These are phyloP conservation scores for Mycosphaerella sp. DNA, from an alignment of 2,329 filamentous ascomycete species.

Conservation along the genomic window DNA sequence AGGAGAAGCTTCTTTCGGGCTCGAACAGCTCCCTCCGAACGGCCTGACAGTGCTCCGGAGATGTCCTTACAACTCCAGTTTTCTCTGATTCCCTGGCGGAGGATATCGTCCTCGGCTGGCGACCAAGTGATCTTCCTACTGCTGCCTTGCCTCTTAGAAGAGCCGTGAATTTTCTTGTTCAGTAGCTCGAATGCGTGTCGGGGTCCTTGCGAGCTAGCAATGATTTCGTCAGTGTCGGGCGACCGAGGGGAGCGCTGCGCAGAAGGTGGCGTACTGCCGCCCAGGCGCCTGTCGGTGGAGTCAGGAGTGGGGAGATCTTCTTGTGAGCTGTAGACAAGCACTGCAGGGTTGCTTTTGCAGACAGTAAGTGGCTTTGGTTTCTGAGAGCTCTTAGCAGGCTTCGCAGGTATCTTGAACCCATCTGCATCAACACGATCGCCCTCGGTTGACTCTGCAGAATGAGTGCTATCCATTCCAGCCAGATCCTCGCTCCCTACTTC, in stretches of 20 bases:
- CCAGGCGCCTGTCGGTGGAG: not conserved
- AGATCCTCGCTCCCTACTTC: conserved; percentile 1
- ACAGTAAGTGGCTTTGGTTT: not conserved
- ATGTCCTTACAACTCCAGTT: conserved; percentile 1
- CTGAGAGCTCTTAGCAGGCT: not conserved
- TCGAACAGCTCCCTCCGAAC: conserved; percentile 4
- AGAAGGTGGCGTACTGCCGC: conserved; percentile 5
- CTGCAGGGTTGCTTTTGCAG: not conserved
- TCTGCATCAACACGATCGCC: conserved; percentile 3
- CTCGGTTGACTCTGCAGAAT: not conserved
- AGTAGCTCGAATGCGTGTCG: not conserved
- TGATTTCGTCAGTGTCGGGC: not conserved
- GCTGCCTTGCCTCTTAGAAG: not conserved
- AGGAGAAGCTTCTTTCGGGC: not conserved
- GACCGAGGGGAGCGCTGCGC: conserved; percentile 1
- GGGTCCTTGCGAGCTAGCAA: not conserved
- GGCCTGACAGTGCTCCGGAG: not conserved
- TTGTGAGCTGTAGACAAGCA: conserved; percentile 1
- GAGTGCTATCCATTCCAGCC: not conserved
- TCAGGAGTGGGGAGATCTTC: not conserved
- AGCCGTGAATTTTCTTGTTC: not conserved
- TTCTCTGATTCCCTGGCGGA: conserved; percentile 7
- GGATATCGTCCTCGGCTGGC: conserved; percentile 4
- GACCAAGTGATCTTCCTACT: conserved; percentile 3
- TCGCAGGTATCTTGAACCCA: conserved; percentile 4